Percentiles rank a stretch among this genome's conserved stretches.
Evolutionary conservation across 208 protist genomes (phyloP).

Genomic region (Trypanosoma melophagium): DNA sequence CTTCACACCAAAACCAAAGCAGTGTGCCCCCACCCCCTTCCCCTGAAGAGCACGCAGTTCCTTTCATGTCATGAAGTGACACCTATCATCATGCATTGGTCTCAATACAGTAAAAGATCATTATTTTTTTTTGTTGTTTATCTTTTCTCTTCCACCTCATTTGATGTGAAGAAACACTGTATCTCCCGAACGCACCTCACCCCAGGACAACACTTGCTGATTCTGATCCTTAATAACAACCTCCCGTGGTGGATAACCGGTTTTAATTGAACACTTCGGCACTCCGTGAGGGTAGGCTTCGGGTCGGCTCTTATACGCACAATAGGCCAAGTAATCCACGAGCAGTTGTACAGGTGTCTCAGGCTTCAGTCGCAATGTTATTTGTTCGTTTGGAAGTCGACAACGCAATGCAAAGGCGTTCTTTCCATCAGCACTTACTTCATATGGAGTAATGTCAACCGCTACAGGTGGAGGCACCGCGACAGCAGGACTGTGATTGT

Average conservation of each 20-base stretch:
- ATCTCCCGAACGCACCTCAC: constrained; percentile 57
- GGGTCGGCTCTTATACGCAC: constrained; percentile 44
- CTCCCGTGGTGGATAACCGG: constrained; percentile 57
- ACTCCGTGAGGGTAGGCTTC: constrained; percentile 33
- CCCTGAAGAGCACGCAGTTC: no score
- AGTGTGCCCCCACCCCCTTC: not conserved
- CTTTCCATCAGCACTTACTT: constrained; percentile 8
- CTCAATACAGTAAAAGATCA: no score
- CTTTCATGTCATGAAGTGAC: no score
- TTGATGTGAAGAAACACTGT: constrained; percentile 57
- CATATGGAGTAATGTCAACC: constrained; percentile 34
- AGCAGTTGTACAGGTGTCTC: constrained; percentile 56
- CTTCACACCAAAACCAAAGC: not conserved
- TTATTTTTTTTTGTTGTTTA: not conserved
- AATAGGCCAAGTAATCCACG: constrained; percentile 59
- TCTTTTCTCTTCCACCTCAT: constrained; percentile 8
- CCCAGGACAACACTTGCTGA: constrained; percentile 39
- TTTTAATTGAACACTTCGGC: constrained; percentile 37
- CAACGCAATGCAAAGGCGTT: constrained; percentile 56
- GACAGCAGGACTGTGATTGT: not conserved
- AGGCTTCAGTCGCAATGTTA: constrained; percentile 52
- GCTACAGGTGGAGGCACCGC: constrained; percentile 4
- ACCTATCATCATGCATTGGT: no score
- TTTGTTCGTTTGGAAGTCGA: constrained; percentile 46
- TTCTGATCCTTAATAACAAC: constrained; percentile 29